Evolutionary conservation across 1,139 yeast genomes (phyloP), one percentile per base, ranked within the genome.

Genomic region (Debaryomyces sp.): DNA sequence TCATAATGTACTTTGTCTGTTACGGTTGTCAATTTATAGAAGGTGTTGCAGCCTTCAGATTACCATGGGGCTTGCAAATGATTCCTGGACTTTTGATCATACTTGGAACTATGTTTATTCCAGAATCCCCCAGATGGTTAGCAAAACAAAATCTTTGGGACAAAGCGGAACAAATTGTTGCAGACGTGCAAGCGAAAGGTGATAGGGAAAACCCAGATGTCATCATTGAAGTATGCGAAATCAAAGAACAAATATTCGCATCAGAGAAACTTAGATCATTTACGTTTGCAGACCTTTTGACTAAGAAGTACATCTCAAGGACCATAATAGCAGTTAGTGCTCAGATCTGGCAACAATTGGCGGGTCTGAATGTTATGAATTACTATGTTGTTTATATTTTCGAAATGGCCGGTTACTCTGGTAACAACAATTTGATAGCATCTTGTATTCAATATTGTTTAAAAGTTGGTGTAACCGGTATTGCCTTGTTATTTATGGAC

Each of bases 41-140:
- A 21, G 76, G 75, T 36, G 62, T 67, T 12, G 73, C 65, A 2
- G 63, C 81, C 2, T 80, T 78, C 67, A 74, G 84, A 58, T 50
- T 76, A 10, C 77, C 84, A 10, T 78, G 84, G 81, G 84, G 75
- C 45, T 47, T 81, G 18, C 85, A 82, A 62, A 68, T 80, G 53
- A 58, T 82, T 39, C 85, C 85, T 12, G 85, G 84, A 41, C 58
- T 76, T 22, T 35, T 78, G 15, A 64, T 82, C 52, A 61, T 77
- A 45, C 15, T 69, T 5, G 80, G 80, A 15, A 63, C 75, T 42
- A 64, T 67, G 60, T 63, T 66, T 48, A 64, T 68, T 46, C 73
- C 73, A 4, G 73, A 68, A 55, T 66, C 71, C n/a, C 73, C 73
- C 36, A 65, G 73, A 60, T 68, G 73, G 73, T 63, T 67, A 50